Evolutionary conservation across 73 alveolate genomes (phyloP), one percentile per base, ranked within the genome.

Genomic region (Halteria grandinella): DNA sequence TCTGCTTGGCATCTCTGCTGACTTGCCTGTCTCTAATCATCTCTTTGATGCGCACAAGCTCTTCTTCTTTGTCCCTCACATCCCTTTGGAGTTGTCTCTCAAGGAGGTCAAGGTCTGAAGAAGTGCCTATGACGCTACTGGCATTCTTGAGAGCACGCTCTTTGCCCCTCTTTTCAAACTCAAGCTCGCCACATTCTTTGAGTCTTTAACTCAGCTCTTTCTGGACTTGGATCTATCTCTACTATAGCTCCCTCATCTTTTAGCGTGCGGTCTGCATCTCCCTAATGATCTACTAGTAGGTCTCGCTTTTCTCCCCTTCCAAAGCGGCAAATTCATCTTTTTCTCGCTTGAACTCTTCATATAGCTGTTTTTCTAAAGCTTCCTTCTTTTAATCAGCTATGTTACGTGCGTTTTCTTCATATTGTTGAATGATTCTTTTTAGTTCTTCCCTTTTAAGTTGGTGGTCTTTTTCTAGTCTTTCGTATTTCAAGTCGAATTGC

Each of bases 161-260:
- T 28, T 66, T 66, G 2, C 66, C 80, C 47, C 53, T 66, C 52
- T 66, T 66, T 11, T 44, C 63, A 52, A 66, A 7, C n/a, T 44
- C 69, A 12, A 66, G 51, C 14, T 66, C 80, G 0, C 39, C 50
- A 1, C 43, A 20, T 21, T 66, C 63, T 14, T 47, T 23, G 24
- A 14, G 24, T 47, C 10, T 41, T 23, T 25, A 3, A 18, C 45
- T 44, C 15, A 27, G 29, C 15, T 66, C 80, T 44, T n/a, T 66
- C 29, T 1, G 15, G 4, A 21, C 4, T 28, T 41, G 28, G 1
- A 23, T 14, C 32, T 66, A 33, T 33, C 47, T 66, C 4, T 5
- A 10, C 37, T 34, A 45, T 44, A 66, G 21, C 18, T 66, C 63
- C 29, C 45, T 66, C 8, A 66, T 23, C 29, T 66, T 66, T 18